A percentile compares a stretch with the other conserved stretches of the same genome.
phyloP scores from a whole-genome alignment of 2,329 filamentous ascomycete species.

The Claviceps paspali region DNA sequence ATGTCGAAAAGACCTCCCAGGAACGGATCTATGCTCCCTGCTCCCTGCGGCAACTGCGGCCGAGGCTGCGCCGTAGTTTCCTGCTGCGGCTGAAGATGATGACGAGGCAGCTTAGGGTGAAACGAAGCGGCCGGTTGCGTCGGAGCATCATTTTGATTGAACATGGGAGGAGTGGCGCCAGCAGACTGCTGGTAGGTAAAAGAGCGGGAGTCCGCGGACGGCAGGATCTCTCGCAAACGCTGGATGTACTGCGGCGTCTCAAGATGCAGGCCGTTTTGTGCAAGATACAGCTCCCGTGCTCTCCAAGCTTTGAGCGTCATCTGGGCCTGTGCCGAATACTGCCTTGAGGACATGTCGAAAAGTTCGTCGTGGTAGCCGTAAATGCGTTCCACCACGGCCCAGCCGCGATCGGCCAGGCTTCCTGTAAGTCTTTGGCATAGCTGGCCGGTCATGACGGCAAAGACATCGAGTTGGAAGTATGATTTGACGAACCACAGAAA shows the following conservation, averaged over 20 bases:
- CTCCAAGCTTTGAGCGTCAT: constrained; percentile 38
- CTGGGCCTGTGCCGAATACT: constrained; percentile 28
- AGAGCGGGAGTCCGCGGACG: constrained; percentile 21
- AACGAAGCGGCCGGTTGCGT: not conserved
- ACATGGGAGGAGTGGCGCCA: not conserved
- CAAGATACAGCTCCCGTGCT: constrained; percentile 28
- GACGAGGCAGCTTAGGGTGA: not conserved
- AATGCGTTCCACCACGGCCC: constrained; percentile 29
- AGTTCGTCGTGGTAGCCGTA: constrained; percentile 36
- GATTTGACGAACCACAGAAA: constrained; percentile 40
- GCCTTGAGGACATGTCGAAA: constrained; percentile 30
- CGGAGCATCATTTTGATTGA: constrained; percentile 1
- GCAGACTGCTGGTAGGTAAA: constrained; percentile 13
- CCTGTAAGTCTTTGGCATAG: constrained; percentile 34
- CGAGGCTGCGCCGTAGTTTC: not conserved
- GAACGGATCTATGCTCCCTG: constrained; percentile 26
- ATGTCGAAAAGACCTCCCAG: constrained; percentile 29
- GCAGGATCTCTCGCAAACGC: constrained; percentile 27
- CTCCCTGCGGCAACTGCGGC: constrained; percentile 7
- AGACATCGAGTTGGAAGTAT: constrained; percentile 41
- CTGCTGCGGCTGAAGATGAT: constrained; percentile 3
- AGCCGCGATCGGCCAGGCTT: constrained; percentile 36
- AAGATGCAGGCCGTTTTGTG: constrained; percentile 20
- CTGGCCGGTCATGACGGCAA: constrained; percentile 39
- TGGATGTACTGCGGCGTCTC: constrained; percentile 30